phyloP scores from a whole-genome alignment of 352 stramenopile genomes.

The Phytophthora pseudosyringae region DNA sequence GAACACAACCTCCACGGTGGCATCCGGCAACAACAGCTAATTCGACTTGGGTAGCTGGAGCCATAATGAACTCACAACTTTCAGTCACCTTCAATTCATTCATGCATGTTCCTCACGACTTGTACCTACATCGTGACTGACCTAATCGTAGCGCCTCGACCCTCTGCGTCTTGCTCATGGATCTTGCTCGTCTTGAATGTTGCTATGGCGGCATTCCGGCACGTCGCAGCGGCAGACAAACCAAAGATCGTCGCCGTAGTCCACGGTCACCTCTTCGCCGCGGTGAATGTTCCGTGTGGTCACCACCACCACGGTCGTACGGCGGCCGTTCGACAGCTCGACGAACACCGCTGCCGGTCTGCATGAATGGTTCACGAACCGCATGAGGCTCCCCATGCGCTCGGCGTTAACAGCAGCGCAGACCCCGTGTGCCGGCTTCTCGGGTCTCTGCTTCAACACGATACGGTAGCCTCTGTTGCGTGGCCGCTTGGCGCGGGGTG shows the following conservation, averaged over 20 bases:
- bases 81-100: slow-evolving; percentile 5
- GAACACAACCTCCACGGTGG: background rate
- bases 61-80: background rate
- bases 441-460: background rate
- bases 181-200: slow-evolving; percentile 11
- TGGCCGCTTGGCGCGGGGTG: background rate
- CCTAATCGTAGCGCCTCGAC: background rate
- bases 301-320: slow-evolving; percentile 9
- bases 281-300: background rate
- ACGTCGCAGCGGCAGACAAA: slow-evolving; percentile 11
- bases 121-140: background rate
- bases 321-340: slow-evolving; percentile 13
- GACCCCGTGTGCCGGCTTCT: background rate
- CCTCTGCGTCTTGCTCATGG: slow-evolving; percentile 1
- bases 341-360: slow-evolving; percentile 1
- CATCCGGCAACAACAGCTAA: too few relatives aligned
- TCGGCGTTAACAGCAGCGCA: slow-evolving; percentile 7
- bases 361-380: slow-evolving; percentile 13
- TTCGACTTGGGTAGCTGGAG: too few relatives aligned
- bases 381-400: slow-evolving; percentile 1
- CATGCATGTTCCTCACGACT: slow-evolving; percentile 1
- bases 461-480: background rate
- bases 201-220: background rate
- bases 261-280: slow-evolving; percentile 13
- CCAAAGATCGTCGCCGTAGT: slow-evolving; percentile 16